Conservation (phyloP, 2,329 filamentous ascomycete species). For the Hirsutella thompsonii region DNA sequence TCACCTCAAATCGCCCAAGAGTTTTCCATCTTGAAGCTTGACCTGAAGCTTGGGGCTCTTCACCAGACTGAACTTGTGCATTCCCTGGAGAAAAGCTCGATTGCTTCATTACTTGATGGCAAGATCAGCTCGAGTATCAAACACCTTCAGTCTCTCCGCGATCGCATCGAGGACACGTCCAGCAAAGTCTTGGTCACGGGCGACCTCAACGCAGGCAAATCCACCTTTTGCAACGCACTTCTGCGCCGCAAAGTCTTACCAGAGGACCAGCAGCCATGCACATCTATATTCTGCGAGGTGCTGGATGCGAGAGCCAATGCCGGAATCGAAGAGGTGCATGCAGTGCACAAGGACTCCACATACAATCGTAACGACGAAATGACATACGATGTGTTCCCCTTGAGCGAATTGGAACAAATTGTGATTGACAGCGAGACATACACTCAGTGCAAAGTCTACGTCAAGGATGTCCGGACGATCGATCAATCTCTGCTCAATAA, state of each 20-base stretch:
- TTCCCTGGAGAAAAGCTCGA: constrained; percentile 82
- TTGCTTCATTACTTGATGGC: constrained; percentile 81
- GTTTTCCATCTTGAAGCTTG: constrained; percentile 89
- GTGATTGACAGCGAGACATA: constrained; percentile 82
- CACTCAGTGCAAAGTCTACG: constrained; percentile 92
- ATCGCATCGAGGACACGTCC: constrained; percentile 92
- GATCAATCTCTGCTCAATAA: constrained; percentile 95
- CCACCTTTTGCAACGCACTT: constrained; percentile 97
- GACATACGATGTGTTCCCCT: constrained; percentile 76
- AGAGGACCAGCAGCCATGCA: constrained; percentile 96
- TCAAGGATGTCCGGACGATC: constrained; percentile 77
- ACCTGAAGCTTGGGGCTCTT: constrained; percentile 77
- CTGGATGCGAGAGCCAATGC: constrained; percentile 84
- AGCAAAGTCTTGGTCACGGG: constrained; percentile 95
- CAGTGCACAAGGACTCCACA: constrained; percentile 64
- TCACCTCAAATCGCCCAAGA: constrained; percentile 90
- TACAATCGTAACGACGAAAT: constrained; percentile 89
- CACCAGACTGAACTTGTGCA: constrained; percentile 87
- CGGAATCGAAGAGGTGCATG: constrained; percentile 88
- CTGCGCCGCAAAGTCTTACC: constrained; percentile 83
- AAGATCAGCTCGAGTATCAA: constrained; percentile 91
- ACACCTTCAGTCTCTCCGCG: constrained; percentile 73
- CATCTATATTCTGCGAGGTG: constrained; percentile 96
- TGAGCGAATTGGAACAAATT: constrained; percentile 73
- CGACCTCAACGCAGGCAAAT: constrained; percentile 94